Base-by-base conservation (phyloP, 257 asterid species). In the Nicotiana benthamiana region DNA sequence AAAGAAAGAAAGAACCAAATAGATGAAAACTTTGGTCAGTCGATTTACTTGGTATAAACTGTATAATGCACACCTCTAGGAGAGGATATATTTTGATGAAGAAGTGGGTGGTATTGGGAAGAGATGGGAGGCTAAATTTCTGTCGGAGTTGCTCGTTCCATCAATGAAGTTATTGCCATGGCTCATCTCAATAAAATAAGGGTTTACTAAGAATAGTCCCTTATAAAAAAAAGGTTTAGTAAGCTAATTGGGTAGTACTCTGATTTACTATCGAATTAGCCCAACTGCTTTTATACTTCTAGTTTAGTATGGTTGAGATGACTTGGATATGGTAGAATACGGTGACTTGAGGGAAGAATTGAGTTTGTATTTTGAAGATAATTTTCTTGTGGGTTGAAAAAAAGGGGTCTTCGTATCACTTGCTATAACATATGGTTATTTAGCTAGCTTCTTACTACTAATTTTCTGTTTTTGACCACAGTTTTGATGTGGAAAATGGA, bases 401-500 rank as follows among this genome's bases (percentile, higher is more conserved):
- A 63, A 27, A 63, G 22, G 18, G 28, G 13, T 64, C 46, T 28
- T 64, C 24, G 7, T 64, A 64, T 64, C 46, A 6, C 48, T 64
- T 28, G 46, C 46, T 28, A 20, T 26, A 62, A 13, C n/a, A 59
- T 62, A 7, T 18, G 61, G 32, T 68, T 18, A 27, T 43, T 36
- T 84, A 27, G 53, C 54, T 80, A 60, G 53, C 17, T 75, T 27
- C 15, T 18, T 60, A 30, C 79, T 28, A 48, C 75, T 86, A 62
- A 82, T 56, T n/a, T 62, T 17, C 48, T 60, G 20, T 77, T 57
- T 63, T 17, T 76, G 82, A 59, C 81, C 40, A 85, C 97, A 96
- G 99, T 85, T 96, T 96, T 88, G 98, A 96, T 86, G 88, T 92
- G 78, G 80, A 91, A 80, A 94, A 92, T 88, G 99, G 99, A 87